These are phyloP conservation scores for Euphorbia peplus DNA, from an alignment of 345 rosid species.

Conservation along the genomic window DNA sequence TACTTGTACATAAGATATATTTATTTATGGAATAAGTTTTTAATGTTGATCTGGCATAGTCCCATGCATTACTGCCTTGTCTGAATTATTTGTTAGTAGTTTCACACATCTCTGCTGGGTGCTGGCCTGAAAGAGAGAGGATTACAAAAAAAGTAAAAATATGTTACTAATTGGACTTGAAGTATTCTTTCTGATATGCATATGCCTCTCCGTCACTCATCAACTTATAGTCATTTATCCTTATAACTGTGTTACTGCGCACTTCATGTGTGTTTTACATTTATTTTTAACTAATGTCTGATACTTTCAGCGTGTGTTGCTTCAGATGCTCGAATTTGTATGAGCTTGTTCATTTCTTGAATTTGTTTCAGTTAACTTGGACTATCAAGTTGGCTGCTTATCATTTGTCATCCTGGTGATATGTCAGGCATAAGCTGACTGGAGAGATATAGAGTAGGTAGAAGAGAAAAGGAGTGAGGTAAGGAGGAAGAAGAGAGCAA, in stretches of 20 bases:
- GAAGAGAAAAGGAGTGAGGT: too few relatives aligned
- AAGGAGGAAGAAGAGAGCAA: too few relatives aligned
- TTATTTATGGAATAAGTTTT: background rate
- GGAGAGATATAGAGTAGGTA: too few relatives aligned
- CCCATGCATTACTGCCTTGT: background rate
- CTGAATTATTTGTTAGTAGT: background rate
- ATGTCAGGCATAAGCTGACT: too few relatives aligned
- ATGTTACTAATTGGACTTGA: background rate
- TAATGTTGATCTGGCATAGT: background rate
- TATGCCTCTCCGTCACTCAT: background rate
- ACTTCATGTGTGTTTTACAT: background rate
- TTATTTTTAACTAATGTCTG: background rate
- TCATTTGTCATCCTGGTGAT: conserved; percentile 7
- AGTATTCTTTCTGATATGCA: background rate
- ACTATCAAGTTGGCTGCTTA: background rate
- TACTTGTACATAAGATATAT: background rate
- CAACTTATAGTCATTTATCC: background rate
- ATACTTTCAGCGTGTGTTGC: background rate
- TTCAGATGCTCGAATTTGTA: background rate
- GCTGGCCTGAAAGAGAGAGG: background rate
- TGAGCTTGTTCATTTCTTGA: background rate
- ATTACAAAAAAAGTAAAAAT: background rate
- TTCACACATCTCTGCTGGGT: background rate
- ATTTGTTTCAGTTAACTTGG: background rate
- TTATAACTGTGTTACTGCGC: background rate